Evolutionary conservation across 805 yeast genomes (phyloP).

Genomic region (Pichia nakasei): DNA sequence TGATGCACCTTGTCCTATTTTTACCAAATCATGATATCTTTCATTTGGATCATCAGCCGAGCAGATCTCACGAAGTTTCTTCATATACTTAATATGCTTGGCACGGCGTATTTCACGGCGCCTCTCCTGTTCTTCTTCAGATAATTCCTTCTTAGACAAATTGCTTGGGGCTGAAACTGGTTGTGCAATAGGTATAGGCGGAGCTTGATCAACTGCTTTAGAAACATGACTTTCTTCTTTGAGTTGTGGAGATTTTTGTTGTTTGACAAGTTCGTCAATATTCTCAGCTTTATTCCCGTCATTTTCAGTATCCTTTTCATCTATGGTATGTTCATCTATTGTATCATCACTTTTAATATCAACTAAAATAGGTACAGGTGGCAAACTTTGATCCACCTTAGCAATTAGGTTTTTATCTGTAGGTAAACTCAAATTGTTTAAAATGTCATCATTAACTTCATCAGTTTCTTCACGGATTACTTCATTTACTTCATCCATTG

Average conservation of each 20-base stretch:
- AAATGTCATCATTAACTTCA: constrained; percentile 1
- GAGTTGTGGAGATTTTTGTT: background rate
- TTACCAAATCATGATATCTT: constrained; percentile 57
- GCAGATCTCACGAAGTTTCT: constrained; percentile 67
- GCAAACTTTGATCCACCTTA: constrained; percentile 5
- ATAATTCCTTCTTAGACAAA: constrained; percentile 25
- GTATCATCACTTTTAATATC: background rate
- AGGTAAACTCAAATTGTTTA: background rate
- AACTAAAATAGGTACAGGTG: constrained; percentile 4
- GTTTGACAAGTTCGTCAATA: too few relatives aligned
- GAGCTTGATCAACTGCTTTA: background rate
- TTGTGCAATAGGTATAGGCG: constrained; percentile 9
- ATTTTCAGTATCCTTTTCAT: too few relatives aligned
- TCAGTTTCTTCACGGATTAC: constrained; percentile 4
- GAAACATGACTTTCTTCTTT: background rate
- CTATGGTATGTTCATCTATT: too few relatives aligned
- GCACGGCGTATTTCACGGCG: constrained; percentile 74
- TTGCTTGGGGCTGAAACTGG: constrained; percentile 3
- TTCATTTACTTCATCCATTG: background rate
- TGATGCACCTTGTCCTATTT: constrained; percentile 97
- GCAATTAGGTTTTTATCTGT: background rate
- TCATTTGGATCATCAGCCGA: constrained; percentile 76
- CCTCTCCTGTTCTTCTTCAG: constrained; percentile 52
- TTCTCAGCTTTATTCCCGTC: too few relatives aligned
- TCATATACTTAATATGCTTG: constrained; percentile 62